Conservation (phyloP, 768 basidiomycete species). For the Krasilnikovozyma curviuscula region DNA sequence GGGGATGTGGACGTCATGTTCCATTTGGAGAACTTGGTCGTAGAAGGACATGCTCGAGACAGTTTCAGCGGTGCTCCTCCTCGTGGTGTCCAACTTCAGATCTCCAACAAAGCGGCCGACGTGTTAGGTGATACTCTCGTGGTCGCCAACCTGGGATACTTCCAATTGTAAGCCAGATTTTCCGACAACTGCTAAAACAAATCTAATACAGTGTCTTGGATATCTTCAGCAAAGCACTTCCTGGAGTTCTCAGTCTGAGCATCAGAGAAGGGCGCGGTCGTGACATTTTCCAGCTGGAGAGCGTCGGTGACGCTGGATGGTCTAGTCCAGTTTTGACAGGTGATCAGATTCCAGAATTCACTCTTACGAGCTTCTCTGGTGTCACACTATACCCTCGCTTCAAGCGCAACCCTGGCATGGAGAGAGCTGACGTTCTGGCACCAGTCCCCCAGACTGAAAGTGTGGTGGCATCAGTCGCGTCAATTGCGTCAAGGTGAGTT, state of each 20-base stretch:
- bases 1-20: constrained; percentile 31
- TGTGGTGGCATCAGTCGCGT: background rate
- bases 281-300: constrained; percentile 63
- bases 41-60: constrained; percentile 89
- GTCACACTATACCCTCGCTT: constrained; percentile 71
- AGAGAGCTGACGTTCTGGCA: constrained; percentile 56
- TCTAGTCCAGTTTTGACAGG: constrained; percentile 54
- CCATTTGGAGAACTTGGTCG: constrained; percentile 71
- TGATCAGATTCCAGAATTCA: constrained; percentile 43
- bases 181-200: background rate
- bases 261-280: constrained; percentile 65
- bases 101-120: constrained; percentile 33
- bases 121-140: constrained; percentile 81
- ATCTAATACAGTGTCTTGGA: background rate
- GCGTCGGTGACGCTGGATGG: constrained; percentile 78
- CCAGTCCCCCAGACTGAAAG: constrained; percentile 18
- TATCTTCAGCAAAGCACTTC: constrained; percentile 43
- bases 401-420: constrained; percentile 51
- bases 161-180: constrained; percentile 47
- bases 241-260: constrained; percentile 65
- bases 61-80: constrained; percentile 44
- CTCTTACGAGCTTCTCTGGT: constrained; percentile 76
- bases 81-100: constrained; percentile 75
- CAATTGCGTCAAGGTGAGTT: background rate
- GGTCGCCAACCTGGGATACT: constrained; percentile 83